Base-by-base conservation (phyloP, 495 filamentous ascomycete genomes). In the Chlorociboria aeruginascens region DNA sequence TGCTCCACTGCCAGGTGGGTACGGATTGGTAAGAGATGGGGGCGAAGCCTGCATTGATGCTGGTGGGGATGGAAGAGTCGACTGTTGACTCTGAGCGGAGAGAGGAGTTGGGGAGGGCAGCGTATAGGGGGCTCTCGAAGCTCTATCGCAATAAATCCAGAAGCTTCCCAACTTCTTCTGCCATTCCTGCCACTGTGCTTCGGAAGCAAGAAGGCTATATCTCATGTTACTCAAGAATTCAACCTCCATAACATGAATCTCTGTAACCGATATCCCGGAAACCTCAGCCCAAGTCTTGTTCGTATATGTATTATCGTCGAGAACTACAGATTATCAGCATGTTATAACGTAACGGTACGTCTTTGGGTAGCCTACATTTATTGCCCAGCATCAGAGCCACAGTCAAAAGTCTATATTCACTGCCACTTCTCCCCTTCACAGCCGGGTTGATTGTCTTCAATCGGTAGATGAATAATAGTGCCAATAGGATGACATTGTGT, bases 231-330 rank as follows among this genome's bases (percentile, higher is more conserved):
- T 95, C 48, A 99, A 72, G 58, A 99, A 99, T 63, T 99, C 93
- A 0, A 99, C 93, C 61, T 99, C 93, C 93, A 99, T 99, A 34
- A 96, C 80, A 60, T 99, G 93, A 36, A 99, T 94, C 65, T 99
- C 93, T 45, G 79, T 79, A 10, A 97, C 93, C 3, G 85, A 83
- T 49, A 99, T 95, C 13, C 86, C 83, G 20, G 93, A 96, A 37
- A 99, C 93, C 56, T 99, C 93, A 11, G 93, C 92, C 93, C 93
- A 99, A 1, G 93, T 97, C 71, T 97, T 95, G 71, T 99, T 99
- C 44, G 93, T 97, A 66, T 97, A 99, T 1, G 93, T 97, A 63
- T 97, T 99, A 59, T 99, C 93, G 61, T 99, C 93, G 53, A 99
- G 68, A 59, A 95, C 84, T 89, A 50, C 13, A 20, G 52, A 33